Percentiles rank a stretch among this genome's conserved stretches.
These are phyloP conservation scores for Cercospora sp. DNA, from an alignment of 2,329 filamentous ascomycete species.

Conservation along the genomic window DNA sequence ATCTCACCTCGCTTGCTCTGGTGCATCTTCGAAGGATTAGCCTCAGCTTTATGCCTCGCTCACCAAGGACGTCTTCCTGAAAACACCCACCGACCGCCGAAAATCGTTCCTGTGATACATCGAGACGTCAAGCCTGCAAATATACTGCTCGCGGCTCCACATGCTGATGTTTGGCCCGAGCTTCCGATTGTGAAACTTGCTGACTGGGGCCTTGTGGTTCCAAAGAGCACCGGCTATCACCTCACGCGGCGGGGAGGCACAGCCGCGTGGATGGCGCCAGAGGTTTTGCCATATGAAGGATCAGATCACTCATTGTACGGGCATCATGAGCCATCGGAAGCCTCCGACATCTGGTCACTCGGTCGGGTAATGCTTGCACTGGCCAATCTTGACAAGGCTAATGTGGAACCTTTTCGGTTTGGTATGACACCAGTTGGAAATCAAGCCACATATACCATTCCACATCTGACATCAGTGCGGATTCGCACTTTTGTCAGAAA, in stretches of 20 bases:
- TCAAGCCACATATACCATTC: no score
- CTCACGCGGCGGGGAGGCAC: not conserved
- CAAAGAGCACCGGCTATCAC: not conserved
- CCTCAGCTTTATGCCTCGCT: conserved; percentile 13
- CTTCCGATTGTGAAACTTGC: conserved; percentile 11
- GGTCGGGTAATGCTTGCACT: conserved; percentile 8
- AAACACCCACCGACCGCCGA: not conserved
- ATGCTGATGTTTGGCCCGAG: not conserved
- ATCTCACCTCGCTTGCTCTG: conserved; percentile 9
- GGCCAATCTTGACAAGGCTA: not conserved
- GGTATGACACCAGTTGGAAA: no score
- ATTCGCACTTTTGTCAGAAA: no score
- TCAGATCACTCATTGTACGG: not conserved
- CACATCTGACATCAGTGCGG: no score
- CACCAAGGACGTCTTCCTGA: conserved; percentile 1
- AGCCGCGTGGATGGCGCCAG: not conserved
- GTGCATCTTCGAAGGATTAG: conserved; percentile 15
- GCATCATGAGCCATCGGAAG: not conserved
- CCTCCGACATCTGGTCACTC: conserved; percentile 1
- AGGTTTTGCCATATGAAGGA: not conserved
- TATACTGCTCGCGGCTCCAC: conserved; percentile 10
- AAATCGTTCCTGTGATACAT: conserved; percentile 3
- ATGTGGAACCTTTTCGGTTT: not conserved
- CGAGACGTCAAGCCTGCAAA: conserved; percentile 18
- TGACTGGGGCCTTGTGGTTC: conserved; percentile 13